Conservation (phyloP, 352 stramenopile species). For the Pythium aphanidermatum region DNA sequence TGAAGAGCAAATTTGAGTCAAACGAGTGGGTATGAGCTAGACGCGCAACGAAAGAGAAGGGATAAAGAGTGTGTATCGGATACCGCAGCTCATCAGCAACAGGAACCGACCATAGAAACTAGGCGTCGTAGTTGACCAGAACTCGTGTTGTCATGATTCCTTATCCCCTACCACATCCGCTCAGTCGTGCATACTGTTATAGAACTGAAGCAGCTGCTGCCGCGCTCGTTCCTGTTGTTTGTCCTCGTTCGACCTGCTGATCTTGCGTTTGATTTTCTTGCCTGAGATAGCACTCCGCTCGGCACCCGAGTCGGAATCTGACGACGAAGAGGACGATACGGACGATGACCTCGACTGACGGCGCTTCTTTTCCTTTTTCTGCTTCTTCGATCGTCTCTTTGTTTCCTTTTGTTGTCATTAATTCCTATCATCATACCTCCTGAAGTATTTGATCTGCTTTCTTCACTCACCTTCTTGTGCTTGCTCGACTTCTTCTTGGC, state of each 20-base stretch:
- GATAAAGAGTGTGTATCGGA: too few relatives aligned
- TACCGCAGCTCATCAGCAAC: too few relatives aligned
- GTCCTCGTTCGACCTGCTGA: slow-evolving; percentile 50
- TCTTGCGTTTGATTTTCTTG: slow-evolving; percentile 85
- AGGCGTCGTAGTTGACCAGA: neutral
- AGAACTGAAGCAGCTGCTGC: slow-evolving; percentile 79
- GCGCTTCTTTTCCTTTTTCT: slow-evolving; percentile 18
- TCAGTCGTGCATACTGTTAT: slow-evolving; percentile 85
- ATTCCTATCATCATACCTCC: too few relatives aligned
- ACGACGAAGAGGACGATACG: slow-evolving; percentile 28
- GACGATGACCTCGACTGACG: neutral
- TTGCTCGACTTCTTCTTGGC: slow-evolving; percentile 38
- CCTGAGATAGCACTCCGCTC: slow-evolving; percentile 75
- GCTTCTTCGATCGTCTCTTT: slow-evolving; percentile 20
- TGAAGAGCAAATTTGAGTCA: too few relatives aligned
- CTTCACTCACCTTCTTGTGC: slow-evolving; percentile 21
- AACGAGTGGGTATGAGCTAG: too few relatives aligned
- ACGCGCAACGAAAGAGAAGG: too few relatives aligned
- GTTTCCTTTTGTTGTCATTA: slow-evolving; percentile 19
- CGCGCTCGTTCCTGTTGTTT: slow-evolving; percentile 64
- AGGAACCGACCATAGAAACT: too few relatives aligned
- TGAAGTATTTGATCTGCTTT: slow-evolving; percentile 20
- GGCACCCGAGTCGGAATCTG: slow-evolving; percentile 52
- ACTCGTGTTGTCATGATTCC: too few relatives aligned
- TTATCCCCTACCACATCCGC: too few relatives aligned